Evolutionary conservation across 371 early-diverging fungal genomes (phyloP).

Genomic region (Mucor mucedo): DNA sequence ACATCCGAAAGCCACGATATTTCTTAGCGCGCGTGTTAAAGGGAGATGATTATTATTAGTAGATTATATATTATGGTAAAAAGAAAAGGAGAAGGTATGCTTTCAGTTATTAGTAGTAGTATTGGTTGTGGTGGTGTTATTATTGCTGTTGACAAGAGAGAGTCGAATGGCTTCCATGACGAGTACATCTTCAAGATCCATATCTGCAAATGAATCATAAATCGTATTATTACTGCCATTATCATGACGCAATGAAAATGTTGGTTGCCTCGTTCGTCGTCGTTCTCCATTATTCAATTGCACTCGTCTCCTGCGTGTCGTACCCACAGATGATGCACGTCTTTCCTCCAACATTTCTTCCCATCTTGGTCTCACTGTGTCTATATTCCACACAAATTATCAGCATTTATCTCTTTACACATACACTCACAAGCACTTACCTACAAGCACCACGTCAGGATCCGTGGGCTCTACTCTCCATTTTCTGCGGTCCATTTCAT

Average conservation of each 20-base stretch:
- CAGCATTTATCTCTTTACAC: neutral
- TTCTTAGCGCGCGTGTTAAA: too few species aligned
- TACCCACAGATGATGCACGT: slow-evolving; percentile 10
- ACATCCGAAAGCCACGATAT: slow-evolving; percentile 6
- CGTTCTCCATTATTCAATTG: slow-evolving; percentile 12
- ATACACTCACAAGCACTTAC: slow-evolving; percentile 6
- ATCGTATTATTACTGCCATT: slow-evolving; percentile 3
- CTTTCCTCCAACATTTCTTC: slow-evolving; percentile 23
- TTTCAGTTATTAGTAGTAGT: too few species aligned
- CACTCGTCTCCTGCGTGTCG: slow-evolving; percentile 26
- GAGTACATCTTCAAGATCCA: slow-evolving; percentile 81
- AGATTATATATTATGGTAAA: neutral
- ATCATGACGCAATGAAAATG: neutral
- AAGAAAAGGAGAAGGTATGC: neutral
- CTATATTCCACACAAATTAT: neutral
- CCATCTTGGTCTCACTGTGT: slow-evolving; percentile 26
- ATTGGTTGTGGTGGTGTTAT: neutral
- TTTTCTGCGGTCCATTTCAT: slow-evolving; percentile 15
- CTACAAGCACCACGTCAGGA: slow-evolving; percentile 41
- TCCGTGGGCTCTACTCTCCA: slow-evolving; percentile 27
- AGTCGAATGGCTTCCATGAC: slow-evolving; percentile 82
- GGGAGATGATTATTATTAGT: neutral
- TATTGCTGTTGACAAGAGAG: slow-evolving; percentile 29
- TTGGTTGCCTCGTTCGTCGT: neutral
- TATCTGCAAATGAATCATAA: slow-evolving; percentile 31